Evolutionary conservation across 805 yeast genomes (phyloP).

Genomic region (Naumovozyma castellii): DNA sequence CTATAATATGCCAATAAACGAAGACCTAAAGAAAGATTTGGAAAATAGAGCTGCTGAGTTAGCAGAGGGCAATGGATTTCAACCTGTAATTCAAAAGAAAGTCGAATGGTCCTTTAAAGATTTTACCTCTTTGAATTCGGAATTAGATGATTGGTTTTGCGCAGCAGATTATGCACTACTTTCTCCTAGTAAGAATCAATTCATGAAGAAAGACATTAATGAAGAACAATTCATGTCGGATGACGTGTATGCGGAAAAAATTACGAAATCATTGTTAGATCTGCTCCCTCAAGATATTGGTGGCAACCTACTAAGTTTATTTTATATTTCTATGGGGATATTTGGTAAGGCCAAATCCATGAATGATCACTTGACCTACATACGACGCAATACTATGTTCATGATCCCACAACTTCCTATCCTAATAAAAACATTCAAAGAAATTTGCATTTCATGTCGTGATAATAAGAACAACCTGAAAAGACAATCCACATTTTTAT

Average conservation of each 20-base stretch:
- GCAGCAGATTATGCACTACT: conserved; percentile 22
- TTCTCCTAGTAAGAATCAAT: conserved; percentile 9
- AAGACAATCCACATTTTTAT: conserved; percentile 13
- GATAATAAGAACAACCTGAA: conserved; percentile 15
- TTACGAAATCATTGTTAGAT: conserved; percentile 1
- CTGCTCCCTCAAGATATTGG: background rate
- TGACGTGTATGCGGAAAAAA: conserved; percentile 10
- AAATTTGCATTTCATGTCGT: conserved; percentile 18
- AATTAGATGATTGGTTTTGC: conserved; percentile 41
- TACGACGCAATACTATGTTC: conserved; percentile 18
- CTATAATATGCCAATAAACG: conserved; percentile 30
- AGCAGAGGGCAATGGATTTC: conserved; percentile 13
- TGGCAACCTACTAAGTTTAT: conserved; percentile 10
- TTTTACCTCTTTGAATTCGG: conserved; percentile 30
- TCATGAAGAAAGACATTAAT: conserved; percentile 8
- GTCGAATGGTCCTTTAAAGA: conserved; percentile 37
- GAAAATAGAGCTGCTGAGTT: conserved; percentile 31
- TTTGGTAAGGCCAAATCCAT: conserved; percentile 7
- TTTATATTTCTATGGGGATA: conserved; percentile 24
- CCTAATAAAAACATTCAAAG: conserved; percentile 14
- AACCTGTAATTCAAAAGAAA: conserved; percentile 32
- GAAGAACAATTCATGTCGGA: conserved; percentile 11
- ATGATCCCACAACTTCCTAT: conserved; percentile 8
- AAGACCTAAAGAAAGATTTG: conserved; percentile 27
- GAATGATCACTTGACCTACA: conserved; percentile 11